Base-by-base conservation (phyloP, 2,329 filamentous ascomycete genomes). In the Aquanectria penicillioides region DNA sequence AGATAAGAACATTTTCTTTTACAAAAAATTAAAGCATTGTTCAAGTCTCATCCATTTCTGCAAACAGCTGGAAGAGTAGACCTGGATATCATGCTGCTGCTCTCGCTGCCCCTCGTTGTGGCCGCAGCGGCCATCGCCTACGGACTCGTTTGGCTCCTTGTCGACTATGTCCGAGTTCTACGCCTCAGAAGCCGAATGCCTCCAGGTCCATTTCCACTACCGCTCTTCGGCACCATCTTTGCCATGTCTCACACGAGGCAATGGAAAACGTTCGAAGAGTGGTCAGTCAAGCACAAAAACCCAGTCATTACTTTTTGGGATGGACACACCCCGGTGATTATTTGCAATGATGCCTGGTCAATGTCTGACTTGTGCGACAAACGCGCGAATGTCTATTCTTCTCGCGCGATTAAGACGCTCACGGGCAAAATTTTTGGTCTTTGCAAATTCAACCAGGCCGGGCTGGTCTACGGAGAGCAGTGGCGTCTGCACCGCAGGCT, bases 331-430 rank as follows among this genome's bases (percentile, higher is more conserved):
- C 54, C 54, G 15, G 44, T 50, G 5, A 26, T 40, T 22, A 51
- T 57, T 25, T 57, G 54, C 33, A 57, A 57, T n/a, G 54, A 57
- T 29, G 47, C 54, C 12, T 57, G 47, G 54, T 57, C 54, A n/a
- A 57, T 57, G 54, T 51, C 54, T 22, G 31, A 57, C 23, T 20
- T 57, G 23, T 57, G 54, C n/a, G 54, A 57, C 11, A 57, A 57
- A 18, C 31, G 38, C 6, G 54, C 54, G 13, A 57, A 57, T 15
- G 34, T 57, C 20, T 57, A 57, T 36, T 57, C 54, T 9, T 57
- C 54, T 8, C 18, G 54, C 9, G 36, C 47, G 5, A 28, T 57
- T n/a, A 57, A 57, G 29, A 57, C 46, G 1, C 15, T 57, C 6
- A 51, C 54, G 3, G 54, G 54, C 12, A 57, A 57, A 25, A 38